Conservation (phyloP, 2,329 filamentous ascomycete genomes). For the Hymenoscyphus repandus region DNA sequence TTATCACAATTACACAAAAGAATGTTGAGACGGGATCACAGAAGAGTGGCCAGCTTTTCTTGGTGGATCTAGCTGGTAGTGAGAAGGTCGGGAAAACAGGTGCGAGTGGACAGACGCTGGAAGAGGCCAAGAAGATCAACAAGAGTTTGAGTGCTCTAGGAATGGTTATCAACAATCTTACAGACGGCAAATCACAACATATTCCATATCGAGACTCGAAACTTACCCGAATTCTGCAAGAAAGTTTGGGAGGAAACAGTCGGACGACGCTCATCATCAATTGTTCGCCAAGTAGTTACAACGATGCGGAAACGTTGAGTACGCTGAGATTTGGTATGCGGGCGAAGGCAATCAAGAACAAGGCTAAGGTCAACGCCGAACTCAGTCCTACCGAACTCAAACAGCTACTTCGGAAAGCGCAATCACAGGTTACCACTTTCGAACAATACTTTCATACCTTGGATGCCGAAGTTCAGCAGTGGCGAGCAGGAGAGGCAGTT, state of each 20-base stretch:
- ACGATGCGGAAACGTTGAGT: conserved; percentile 88
- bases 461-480: conserved; percentile 78
- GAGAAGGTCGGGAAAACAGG: conserved; percentile 99
- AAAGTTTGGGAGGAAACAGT: conserved; percentile 95
- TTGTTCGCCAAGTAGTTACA: conserved; percentile 97
- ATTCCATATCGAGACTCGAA: conserved; percentile 98
- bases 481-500: conserved; percentile 83
- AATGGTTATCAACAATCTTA: conserved; percentile 98
- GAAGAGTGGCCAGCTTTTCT: conserved; percentile 92
- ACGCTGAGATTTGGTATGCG: conserved; percentile 92
- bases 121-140: conserved; percentile 99
- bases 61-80: conserved; percentile 96
- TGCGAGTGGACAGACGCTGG: conserved; percentile 91
- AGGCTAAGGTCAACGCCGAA: conserved; percentile 99
- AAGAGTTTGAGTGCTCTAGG: conserved; percentile 97
- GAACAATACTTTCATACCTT: conserved; percentile 79
- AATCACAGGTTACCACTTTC: conserved; percentile 82
- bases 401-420: conserved; percentile 83
- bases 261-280: conserved; percentile 98
- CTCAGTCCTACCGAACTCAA: conserved; percentile 95
- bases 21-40: conserved; percentile 94
- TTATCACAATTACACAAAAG: conserved; percentile 95
- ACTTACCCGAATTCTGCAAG: conserved; percentile 93
- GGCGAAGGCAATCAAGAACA: conserved; percentile 99
- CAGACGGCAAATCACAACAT: conserved; percentile 94